These are phyloP conservation scores for Leishmania tarentolae DNA, from an alignment of 208 protist species.

Conservation along the genomic window DNA sequence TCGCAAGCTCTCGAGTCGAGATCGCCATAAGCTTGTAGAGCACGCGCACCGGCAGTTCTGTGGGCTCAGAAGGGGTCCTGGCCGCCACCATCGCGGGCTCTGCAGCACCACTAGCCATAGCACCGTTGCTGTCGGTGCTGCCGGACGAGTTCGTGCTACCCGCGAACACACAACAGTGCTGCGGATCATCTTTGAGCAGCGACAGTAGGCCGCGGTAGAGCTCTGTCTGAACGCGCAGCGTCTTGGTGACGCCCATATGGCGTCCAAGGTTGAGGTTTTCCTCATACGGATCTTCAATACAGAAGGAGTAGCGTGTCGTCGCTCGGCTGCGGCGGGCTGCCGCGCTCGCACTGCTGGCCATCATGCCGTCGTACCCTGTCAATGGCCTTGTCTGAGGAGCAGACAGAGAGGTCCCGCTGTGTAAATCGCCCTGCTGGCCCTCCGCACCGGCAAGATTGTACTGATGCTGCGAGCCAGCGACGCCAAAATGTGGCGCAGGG, in stretches of 20 bases:
- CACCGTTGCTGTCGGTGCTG: neutral
- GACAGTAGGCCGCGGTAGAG: slow-evolving; percentile 77
- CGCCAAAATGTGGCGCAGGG: neutral
- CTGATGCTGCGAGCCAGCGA: neutral
- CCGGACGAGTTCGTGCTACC: slow-evolving; percentile 24
- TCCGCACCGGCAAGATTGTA: slow-evolving; percentile 4
- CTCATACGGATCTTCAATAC: slow-evolving; percentile 93
- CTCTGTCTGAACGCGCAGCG: slow-evolving; percentile 81
- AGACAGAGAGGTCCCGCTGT: slow-evolving; percentile 11
- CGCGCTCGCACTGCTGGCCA: neutral
- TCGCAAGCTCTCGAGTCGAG: slow-evolving; percentile 35
- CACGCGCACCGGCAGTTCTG: slow-evolving; percentile 42
- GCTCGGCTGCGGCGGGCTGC: slow-evolving; percentile 27
- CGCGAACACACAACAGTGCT: slow-evolving; percentile 75
- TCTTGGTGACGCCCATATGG: slow-evolving; percentile 88
- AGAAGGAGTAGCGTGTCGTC: slow-evolving; percentile 76
- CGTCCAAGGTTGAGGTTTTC: slow-evolving; percentile 85
- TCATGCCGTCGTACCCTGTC: neutral
- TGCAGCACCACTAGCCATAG: slow-evolving; percentile 10
- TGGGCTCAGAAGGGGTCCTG: slow-evolving; percentile 1
- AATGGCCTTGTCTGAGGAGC: neutral
- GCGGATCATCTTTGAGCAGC: slow-evolving; percentile 72
- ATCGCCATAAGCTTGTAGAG: slow-evolving; percentile 53
- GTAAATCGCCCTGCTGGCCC: neutral
- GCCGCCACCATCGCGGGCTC: neutral